Evolutionary conservation across 192 early-diverging fungal genomes (phyloP), one percentile per base, ranked within the genome.

Genomic region (Dimargaris xerosporica): DNA sequence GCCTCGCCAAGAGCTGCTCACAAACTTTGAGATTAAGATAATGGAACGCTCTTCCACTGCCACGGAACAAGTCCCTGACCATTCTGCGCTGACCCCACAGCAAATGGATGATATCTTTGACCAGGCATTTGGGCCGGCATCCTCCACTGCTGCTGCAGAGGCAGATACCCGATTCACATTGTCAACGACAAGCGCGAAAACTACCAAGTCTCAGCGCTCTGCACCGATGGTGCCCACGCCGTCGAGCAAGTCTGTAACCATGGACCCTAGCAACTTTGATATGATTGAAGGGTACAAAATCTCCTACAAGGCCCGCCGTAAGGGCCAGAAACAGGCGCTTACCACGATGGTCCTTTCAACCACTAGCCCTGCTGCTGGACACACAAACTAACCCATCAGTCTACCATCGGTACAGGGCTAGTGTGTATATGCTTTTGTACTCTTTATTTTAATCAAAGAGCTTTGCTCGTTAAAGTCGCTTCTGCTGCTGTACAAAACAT

Each of bases 201-300:
- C 34, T 39, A 39, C 7, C 34, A 7, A 39, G 34, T 39, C 34
- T 39, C 34, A 39, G 34, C 47, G 47, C 16, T 23, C 47, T 17
- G 47, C 47, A 48, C 47, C 21, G 47, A 23, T 11, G 47, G 3
- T 17, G 47, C 21, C 21, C 19, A 23, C 47, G 47, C 3, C 21
- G 7, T 7, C 34, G 34, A 39, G 7, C 34, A 39, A 2, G 34
- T 2, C 34, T 39, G 7, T 10, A 2, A 50, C 47, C 10, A 26
- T 48, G 61, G 61, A 62, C 39, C 44, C 47, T 41, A 48, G 5
- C 1, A 23, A 51, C 21, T 55, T 21, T 25, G 54, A 55, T 48
- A n/a, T 45, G 43, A 19, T 62, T 64, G 51, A 55, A 61, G 63
- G 43, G 21, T 44, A 55, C 53, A 56, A 55, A 16, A 46, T 42